A percentile compares a stretch with the other conserved stretches of the same genome.
Conservation (phyloP, 208 protist species). For the Trypanosoma cruzi region DNA sequence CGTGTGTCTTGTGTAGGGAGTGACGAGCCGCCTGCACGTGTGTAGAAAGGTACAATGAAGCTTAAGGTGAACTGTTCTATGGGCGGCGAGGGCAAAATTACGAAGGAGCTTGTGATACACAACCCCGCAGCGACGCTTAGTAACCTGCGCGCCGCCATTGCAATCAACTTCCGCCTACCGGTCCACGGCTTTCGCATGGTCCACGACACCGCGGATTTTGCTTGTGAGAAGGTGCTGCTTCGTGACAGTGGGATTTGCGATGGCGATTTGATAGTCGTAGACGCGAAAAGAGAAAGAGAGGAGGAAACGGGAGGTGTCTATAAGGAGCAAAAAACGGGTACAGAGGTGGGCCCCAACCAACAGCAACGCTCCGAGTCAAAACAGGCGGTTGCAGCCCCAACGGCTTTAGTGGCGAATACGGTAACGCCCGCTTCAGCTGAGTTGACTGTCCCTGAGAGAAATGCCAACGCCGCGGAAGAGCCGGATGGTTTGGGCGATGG, state of each 20-base stretch:
- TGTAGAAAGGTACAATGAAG: constrained; percentile 53
- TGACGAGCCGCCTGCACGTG: neutral
- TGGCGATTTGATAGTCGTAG: constrained; percentile 59
- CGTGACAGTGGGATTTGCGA: constrained; percentile 68
- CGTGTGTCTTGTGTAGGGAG: neutral
- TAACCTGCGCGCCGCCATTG: constrained; percentile 70
- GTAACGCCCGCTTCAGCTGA: neutral
- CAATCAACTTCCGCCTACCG: constrained; percentile 72
- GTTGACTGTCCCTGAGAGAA: neutral
- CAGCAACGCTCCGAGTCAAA: constrained; percentile 13
- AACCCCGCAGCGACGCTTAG: constrained; percentile 77
- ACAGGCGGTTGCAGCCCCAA: neutral
- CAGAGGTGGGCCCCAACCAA: neutral
- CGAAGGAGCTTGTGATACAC: constrained; percentile 70
- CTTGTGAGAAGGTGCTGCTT: constrained; percentile 62
- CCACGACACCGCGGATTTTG: constrained; percentile 39
- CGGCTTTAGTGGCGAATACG: neutral
- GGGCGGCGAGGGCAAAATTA: constrained; percentile 36
- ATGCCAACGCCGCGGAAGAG: neutral
- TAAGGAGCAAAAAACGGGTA: neutral
- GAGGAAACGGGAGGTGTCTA: neutral
- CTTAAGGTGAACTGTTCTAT: constrained; percentile 58
- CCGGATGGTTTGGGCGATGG: neutral
- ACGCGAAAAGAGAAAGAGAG: constrained; percentile 33
- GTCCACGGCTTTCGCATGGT: constrained; percentile 59